These are phyloP conservation scores for Exophiala lecanii-corni DNA, from an alignment of 2,329 filamentous ascomycete species.

Conservation along the genomic window DNA sequence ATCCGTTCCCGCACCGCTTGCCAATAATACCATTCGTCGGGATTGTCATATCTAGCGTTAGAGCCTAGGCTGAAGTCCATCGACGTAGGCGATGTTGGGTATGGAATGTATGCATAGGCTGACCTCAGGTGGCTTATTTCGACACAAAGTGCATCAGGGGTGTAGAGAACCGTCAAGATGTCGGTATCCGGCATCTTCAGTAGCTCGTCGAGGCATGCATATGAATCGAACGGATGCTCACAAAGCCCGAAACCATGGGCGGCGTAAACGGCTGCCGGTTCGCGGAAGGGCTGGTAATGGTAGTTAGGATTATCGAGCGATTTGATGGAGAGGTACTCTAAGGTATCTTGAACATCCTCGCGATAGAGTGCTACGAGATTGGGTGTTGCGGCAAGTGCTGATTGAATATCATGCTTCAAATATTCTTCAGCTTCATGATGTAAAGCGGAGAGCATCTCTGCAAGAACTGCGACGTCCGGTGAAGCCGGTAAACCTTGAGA, in stretches of 20 bases:
- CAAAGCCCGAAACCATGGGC: conserved; percentile 1
- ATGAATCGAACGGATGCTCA: conserved; percentile 3
- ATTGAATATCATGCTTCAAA: not conserved
- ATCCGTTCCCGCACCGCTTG: conserved; percentile 1
- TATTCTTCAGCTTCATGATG: not conserved
- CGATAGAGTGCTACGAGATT: not conserved
- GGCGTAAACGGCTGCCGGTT: conserved; percentile 4
- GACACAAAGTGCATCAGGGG: not conserved
- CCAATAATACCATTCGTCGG: conserved; percentile 4
- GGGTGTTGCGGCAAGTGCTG: not conserved
- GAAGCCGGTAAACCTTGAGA: conserved; percentile 2
- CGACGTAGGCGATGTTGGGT: conserved; percentile 1
- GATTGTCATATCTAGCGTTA: conserved; percentile 2
- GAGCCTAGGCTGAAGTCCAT: conserved; percentile 4
- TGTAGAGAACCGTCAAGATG: conserved; percentile 2
- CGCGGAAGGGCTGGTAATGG: conserved; percentile 1
- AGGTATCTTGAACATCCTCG: not conserved
- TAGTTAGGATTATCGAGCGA: not conserved
- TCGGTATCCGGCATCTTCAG: conserved; percentile 4
- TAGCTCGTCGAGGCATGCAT: conserved; percentile 3
- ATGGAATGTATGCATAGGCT: not conserved
- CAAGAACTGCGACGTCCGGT: conserved; percentile 1
- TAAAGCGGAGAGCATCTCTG: conserved; percentile 1
- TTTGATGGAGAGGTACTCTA: not conserved
- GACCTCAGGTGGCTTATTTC: not conserved